Base-by-base conservation (phyloP, 1,284 basidiomycete species). In the Ceratobasidium sp. region DNA sequence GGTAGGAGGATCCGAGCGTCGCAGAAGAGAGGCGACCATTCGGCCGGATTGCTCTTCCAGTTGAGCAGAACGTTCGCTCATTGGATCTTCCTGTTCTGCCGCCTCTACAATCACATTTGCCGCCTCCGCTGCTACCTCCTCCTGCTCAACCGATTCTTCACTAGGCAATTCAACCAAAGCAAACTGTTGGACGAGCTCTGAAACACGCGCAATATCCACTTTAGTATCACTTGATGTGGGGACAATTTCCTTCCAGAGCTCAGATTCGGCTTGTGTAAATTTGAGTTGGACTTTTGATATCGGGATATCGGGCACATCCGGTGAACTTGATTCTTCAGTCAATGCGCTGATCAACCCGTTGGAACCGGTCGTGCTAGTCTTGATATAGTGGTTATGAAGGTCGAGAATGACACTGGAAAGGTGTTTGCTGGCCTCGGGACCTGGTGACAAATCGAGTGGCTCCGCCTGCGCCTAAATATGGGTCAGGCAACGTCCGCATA, bases 271-370 rank as follows among this genome's bases (percentile, higher is more conserved):
- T 2, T 85, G 72, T 0, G 85, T 85, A 50, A 93, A 84, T 73
- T 87, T 84, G 35, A 85, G 79, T 76, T 93, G 91, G 1, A 82
- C 83, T 79, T 88, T 91, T 44, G 90, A 90, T 84, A 76, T 75
- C n/a, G 73, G 71, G 7, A 91, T 86, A 7, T 83, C 82, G 55
- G 86, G 82, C 64, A 87, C 86, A 30, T 81, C 79, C 21, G 80
- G 46, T 23, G 63, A 5, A 16, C 61, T 41, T 8, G 66, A 16
- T 16, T 74, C 72, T 9, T 32, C 52, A 21, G 16, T 18, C 21
- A 21, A n/a, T 7, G 66, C 18, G 23, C 41, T 52, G 46, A 43
- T 57, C 3, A 30, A 16, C 46, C 58, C 57, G 35, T 61, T 26
- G 32, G 66, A 14, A 38, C 35, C 57, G 14, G 28, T 46, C 47